These are phyloP conservation scores for Xerocomus tenax DNA, from an alignment of 1,284 basidiomycete species.

Conservation along the genomic window DNA sequence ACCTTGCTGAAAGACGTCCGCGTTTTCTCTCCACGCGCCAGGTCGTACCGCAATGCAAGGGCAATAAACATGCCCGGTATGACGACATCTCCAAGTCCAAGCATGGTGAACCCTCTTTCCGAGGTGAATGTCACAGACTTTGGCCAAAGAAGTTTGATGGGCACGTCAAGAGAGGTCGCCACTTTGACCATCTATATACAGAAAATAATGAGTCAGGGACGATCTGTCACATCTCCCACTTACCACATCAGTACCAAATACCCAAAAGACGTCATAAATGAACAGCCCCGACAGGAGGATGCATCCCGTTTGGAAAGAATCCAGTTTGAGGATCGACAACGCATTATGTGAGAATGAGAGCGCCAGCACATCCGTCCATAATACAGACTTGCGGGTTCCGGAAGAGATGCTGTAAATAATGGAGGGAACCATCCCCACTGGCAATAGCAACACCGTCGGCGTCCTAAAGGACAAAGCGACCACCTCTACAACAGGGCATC, in stretches of 20 bases:
- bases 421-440: slow-evolving; percentile 60
- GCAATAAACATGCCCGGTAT: slow-evolving; percentile 87
- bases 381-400: slow-evolving; percentile 50
- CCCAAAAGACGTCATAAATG: slow-evolving; percentile 87
- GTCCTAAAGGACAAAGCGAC: slow-evolving; percentile 50
- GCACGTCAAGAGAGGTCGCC: slow-evolving; percentile 86
- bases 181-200: slow-evolving; percentile 87
- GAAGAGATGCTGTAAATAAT: slow-evolving; percentile 54
- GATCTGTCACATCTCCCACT: slow-evolving; percentile 26
- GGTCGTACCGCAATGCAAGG: slow-evolving; percentile 83
- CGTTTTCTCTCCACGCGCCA: slow-evolving; percentile 39
- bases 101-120: slow-evolving; percentile 73
- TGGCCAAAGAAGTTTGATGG: slow-evolving; percentile 86
- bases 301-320: slow-evolving; percentile 84
- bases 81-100: slow-evolving; percentile 88
- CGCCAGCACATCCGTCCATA: slow-evolving; percentile 75
- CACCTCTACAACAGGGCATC: slow-evolving; percentile 31
- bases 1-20: slow-evolving; percentile 52
- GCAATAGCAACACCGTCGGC: slow-evolving; percentile 57
- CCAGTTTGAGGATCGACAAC: slow-evolving; percentile 75
- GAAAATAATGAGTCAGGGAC: slow-evolving; percentile 4
- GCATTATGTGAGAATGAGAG: slow-evolving; percentile 82
- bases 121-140: slow-evolving; percentile 57
- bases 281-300: slow-evolving; percentile 77
- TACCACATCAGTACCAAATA: slow-evolving; percentile 75